Evolutionary conservation across 2,329 filamentous ascomycete species (phyloP), one percentile per base, ranked within the genome.

Genomic region (Trichoderma breve): DNA sequence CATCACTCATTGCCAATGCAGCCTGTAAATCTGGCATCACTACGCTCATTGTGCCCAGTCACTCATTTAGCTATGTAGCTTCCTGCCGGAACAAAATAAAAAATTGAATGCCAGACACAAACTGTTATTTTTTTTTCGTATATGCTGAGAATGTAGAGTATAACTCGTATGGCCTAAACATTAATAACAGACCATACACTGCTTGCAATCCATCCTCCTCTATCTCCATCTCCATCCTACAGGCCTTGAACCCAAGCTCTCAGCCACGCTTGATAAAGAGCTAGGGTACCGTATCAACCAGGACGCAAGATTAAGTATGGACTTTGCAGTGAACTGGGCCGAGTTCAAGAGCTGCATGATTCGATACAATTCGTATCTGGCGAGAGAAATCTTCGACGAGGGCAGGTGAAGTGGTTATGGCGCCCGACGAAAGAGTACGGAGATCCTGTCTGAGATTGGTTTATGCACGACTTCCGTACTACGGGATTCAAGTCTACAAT

Each of bases 11-110:
- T 64, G 57, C 30, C 57, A 26, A 62, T 39, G 51, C 58, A 64
- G 55, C 26, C 39, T 43, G 28, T 8, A 47, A 34, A 62, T 72
- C 64, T 72, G 70, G 64, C 43, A 62, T 51, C 70, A n/a, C 57
- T 53, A 68, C 70, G 21, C 24, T 69, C 70, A 68, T 72, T 72
- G 63, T 39, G 24, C 62, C 14, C 39, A 58, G 53, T 67, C 70
- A 24, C 55, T 71, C 70, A 28, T 47, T 71, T 65, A 64, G 69
- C 69, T 71, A 58, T n/a, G 12, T 62, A 71, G 39, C 55, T 67
- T 26, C 11, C 21, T 39, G 53, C 39, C 24, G 64, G 51, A 21
- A 70, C 63, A 14, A 28, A 34, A 62, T 9, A 62, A 62, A 36
- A 71, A 67, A 51, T 1, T 21, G 18, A 39, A 67, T 71, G 55